Evolutionary conservation across 371 early-diverging fungal genomes (phyloP).

Genomic region (Apophysomyces trapeziformis): DNA sequence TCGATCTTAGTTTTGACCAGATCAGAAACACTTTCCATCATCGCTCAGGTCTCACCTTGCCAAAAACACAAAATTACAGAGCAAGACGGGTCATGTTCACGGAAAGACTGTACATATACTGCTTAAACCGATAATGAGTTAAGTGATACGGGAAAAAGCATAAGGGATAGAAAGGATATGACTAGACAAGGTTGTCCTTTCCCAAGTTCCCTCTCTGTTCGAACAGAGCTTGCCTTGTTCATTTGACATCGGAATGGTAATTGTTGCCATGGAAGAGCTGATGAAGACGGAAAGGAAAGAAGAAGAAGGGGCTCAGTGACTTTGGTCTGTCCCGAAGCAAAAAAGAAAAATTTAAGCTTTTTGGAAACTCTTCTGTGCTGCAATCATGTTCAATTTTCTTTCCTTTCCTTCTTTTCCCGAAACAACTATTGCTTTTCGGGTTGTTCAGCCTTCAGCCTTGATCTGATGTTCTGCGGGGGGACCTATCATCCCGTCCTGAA

Average conservation of each 20-base stretch:
- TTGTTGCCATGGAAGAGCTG: slow-evolving; percentile 1
- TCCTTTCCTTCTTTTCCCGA: slow-evolving; percentile 6
- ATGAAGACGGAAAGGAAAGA: background rate
- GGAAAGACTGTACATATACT: background rate
- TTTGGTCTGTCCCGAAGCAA: background rate
- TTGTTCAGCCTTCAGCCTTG: background rate
- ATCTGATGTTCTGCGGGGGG: background rate
- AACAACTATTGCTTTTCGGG: slow-evolving; percentile 1
- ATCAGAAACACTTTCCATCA: background rate
- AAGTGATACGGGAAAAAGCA: background rate
- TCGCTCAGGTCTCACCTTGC: background rate
- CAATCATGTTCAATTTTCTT: background rate
- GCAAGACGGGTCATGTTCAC: background rate
- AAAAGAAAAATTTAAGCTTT: background rate
- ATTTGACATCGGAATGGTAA: background rate
- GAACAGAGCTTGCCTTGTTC: slow-evolving; percentile 10
- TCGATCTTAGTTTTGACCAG: background rate
- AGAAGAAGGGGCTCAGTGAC: background rate
- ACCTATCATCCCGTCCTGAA: background rate
- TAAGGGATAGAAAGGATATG: background rate
- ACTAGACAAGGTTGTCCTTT: background rate
- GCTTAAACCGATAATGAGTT: background rate
- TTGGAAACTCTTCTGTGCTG: too few species aligned
- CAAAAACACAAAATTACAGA: background rate
- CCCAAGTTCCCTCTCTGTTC: background rate